Evolutionary conservation across 225 moss, liverwort and hornwort species (phyloP).

Genomic region (Thuidium tamariscinum): DNA sequence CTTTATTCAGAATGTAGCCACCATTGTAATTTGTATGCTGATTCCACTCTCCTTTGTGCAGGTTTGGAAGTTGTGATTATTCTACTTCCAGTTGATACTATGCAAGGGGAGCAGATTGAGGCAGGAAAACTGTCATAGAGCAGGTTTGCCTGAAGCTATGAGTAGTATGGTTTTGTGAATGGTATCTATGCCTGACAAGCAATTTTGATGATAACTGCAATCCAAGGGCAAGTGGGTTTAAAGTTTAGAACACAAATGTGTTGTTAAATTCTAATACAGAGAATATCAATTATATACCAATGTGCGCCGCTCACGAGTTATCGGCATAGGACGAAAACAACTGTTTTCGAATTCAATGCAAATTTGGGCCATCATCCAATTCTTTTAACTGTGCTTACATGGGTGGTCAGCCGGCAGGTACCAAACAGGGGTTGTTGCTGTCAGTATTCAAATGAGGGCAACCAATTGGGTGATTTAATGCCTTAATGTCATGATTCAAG

Average conservation of each 20-base stretch:
- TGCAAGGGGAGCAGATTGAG: background rate
- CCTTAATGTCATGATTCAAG: background rate
- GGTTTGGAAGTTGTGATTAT: background rate
- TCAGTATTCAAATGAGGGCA: background rate
- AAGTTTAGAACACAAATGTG: background rate
- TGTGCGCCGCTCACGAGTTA: background rate
- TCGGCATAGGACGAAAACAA: background rate
- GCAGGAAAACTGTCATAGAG: background rate
- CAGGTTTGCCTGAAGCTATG: background rate
- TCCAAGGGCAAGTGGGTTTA: background rate
- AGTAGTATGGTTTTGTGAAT: background rate
- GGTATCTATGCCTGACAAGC: background rate
- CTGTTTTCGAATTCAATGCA: background rate
- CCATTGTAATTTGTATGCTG: background rate
- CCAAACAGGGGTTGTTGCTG: background rate
- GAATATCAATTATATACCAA: background rate
- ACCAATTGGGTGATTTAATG: background rate
- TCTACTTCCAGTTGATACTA: background rate
- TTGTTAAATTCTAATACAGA: background rate
- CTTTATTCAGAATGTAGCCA: background rate
- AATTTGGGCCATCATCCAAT: background rate
- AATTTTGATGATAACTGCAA: background rate
- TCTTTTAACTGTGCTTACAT: background rate
- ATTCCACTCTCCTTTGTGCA: background rate
- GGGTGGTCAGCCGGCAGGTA: background rate